Conservation (phyloP, 345 rosid species). For the Viola odorata region DNA sequence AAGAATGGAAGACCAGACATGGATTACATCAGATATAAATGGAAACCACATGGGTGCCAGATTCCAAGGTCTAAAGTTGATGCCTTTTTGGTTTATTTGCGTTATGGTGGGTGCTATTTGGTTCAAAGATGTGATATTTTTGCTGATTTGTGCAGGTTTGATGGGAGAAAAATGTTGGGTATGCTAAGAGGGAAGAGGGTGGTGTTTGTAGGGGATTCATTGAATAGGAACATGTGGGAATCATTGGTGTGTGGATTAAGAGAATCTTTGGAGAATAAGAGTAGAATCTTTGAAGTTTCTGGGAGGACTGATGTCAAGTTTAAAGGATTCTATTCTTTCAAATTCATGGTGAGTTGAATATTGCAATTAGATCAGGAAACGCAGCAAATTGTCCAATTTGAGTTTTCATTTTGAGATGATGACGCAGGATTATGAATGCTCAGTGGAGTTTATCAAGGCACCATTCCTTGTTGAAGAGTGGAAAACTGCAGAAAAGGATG, state of each 20-base stretch:
- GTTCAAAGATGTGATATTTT: background rate
- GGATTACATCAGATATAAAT: slow-evolving; percentile 38
- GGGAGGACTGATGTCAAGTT: slow-evolving; percentile 35
- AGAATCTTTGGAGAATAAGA: slow-evolving; percentile 48
- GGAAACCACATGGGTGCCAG: slow-evolving; percentile 53
- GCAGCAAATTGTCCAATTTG: background rate
- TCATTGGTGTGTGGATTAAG: slow-evolving; percentile 56
- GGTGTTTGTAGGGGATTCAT: slow-evolving; percentile 67
- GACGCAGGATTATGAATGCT: slow-evolving; percentile 41
- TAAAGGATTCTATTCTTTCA: slow-evolving; percentile 49
- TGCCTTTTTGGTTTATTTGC: background rate
- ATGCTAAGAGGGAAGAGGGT: slow-evolving; percentile 53
- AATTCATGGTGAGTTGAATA: slow-evolving; percentile 33
- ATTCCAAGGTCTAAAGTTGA: slow-evolving; percentile 42
- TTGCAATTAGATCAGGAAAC: too few relatives aligned
- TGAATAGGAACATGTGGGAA: slow-evolving; percentile 78
- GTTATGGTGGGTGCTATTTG: background rate
- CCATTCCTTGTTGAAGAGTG: slow-evolving; percentile 62
- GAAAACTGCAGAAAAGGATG: slow-evolving; percentile 23
- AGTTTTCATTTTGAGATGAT: background rate
- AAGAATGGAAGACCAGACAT: slow-evolving; percentile 51
- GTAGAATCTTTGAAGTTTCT: slow-evolving; percentile 37
- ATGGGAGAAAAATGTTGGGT: slow-evolving; percentile 51
- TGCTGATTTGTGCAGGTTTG: slow-evolving; percentile 34
- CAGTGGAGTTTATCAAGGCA: slow-evolving; percentile 52